Base-by-base conservation (phyloP, 805 yeast genomes). In the Yarrowia osloensis region DNA sequence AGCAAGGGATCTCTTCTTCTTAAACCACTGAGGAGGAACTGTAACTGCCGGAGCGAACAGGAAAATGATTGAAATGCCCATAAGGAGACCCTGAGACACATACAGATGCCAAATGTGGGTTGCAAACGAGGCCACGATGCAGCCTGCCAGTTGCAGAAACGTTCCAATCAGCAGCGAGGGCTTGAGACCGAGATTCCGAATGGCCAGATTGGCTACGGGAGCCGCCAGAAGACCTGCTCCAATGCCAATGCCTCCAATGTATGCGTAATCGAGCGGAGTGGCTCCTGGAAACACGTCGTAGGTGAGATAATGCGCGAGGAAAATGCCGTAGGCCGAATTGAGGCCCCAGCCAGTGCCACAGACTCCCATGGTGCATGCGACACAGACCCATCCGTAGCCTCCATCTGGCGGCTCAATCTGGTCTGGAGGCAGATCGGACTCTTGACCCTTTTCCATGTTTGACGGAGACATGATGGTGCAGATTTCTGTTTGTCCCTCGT, bases 1-100 rank as follows among this genome's bases (percentile, higher is more conserved):
- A 1, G 86, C 86, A 37, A 83, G 73, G 0, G 84, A 80, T 37
- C 81, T 74, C 37, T 74, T 75, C 39, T 76, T 77, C 52, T 78
- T 76, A 71, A 85, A 85, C 85, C 86, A 85, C 33, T 81, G 80
- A 0, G 85, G 80, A 13, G 84, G 71, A 1, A 82, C 74, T n/a
- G 82, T 71, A 31, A 82, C 77, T 1, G 82, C 79, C 0, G 85
- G 82, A 4, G 82, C 71, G 68, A 78, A 82, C 24, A 81, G 71
- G 39, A 82, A 70, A 7, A 81, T 80, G 44, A 81, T 77, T n/a
- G 86, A 83, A 19, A 82, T 59, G 4, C 87, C 87, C 67, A 80
- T 79, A 21, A 83, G 70, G 4, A 84, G 70, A 1, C 88, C 88
- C 72, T 85, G 87, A 7, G 86, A 80, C 65, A 84, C 73, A 71